These are phyloP conservation scores for Craspedostauros australis DNA, from an alignment of 108 stramenopile genomes.

Conservation along the genomic window DNA sequence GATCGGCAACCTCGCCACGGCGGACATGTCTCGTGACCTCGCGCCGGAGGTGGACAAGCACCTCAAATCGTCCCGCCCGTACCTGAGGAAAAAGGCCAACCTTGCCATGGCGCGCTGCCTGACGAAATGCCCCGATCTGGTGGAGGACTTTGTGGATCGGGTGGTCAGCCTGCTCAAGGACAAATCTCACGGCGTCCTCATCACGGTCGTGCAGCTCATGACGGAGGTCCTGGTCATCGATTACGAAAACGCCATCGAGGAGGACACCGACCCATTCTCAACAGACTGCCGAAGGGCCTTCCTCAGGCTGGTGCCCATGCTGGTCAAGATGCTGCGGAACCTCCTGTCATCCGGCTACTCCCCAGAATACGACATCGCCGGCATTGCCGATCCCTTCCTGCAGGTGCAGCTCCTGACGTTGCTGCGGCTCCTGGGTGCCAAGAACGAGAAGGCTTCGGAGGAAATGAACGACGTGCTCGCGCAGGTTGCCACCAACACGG, in stretches of 20 bases:
- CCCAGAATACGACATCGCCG: constrained; percentile 95
- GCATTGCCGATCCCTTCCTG: constrained; percentile 93
- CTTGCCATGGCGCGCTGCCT: constrained; percentile 90
- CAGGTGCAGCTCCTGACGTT: constrained; percentile 92
- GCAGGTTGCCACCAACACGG: constrained; percentile 98
- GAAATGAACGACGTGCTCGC: constrained; percentile 98
- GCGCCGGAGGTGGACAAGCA: constrained; percentile 95
- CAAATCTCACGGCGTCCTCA: constrained; percentile 93
- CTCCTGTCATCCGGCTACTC: constrained; percentile 86
- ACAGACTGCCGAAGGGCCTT: constrained; percentile 64
- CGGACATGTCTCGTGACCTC: constrained; percentile 94
- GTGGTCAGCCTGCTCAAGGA: constrained; percentile 87
- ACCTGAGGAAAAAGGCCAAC: constrained; percentile 96
- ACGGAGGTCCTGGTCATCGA: constrained; percentile 83
- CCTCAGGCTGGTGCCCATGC: constrained; percentile 77
- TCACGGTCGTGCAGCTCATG: constrained; percentile 93
- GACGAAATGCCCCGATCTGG: constrained; percentile 92
- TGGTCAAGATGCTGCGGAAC: constrained; percentile 92
- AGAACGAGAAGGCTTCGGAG: constrained; percentile 79
- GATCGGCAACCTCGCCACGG: constrained; percentile 96
- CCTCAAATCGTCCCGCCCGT: constrained; percentile 71
- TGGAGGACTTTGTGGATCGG: constrained; percentile 93
- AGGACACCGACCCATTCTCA: constrained; percentile 43
- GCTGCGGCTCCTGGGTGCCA: constrained; percentile 82
- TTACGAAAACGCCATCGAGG: constrained; percentile 51